Evolutionary conservation across 208 protist species (phyloP).

Genomic region (Strigomonas galati): DNA sequence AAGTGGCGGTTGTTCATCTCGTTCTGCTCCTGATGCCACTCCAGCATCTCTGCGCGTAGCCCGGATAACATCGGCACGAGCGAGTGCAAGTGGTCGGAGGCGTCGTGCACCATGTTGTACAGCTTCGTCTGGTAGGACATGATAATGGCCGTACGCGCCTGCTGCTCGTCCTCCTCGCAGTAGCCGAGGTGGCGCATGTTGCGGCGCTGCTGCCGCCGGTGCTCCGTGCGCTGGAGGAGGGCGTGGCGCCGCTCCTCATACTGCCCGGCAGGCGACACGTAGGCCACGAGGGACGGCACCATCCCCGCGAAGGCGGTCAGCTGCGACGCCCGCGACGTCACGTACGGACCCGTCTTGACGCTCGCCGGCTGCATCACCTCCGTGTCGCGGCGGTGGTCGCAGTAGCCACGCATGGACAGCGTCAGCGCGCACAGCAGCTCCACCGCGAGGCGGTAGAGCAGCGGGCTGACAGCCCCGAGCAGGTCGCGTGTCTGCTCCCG

Average conservation of each 20-base stretch:
- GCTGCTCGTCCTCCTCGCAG: slow-evolving; percentile 30
- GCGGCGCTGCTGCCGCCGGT: slow-evolving; percentile 20
- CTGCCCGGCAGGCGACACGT: slow-evolving; percentile 42
- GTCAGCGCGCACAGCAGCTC: slow-evolving; percentile 44
- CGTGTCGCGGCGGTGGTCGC: slow-evolving; percentile 67
- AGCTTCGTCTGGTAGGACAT: slow-evolving; percentile 4
- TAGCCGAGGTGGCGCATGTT: slow-evolving; percentile 32
- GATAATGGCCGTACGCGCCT: slow-evolving; percentile 24
- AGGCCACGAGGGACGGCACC: slow-evolving; percentile 53
- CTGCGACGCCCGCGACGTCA: slow-evolving; percentile 18
- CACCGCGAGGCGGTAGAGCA: slow-evolving; percentile 35
- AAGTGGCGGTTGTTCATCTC: not conserved
- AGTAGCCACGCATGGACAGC: slow-evolving; percentile 50
- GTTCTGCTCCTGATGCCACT: slow-evolving; percentile 10
- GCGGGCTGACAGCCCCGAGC: slow-evolving; percentile 11
- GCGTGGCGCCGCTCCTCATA: slow-evolving; percentile 48
- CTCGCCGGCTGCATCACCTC: slow-evolving; percentile 55
- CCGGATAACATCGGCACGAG: not conserved
- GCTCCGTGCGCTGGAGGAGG: slow-evolving; percentile 16
- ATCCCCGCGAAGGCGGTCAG: slow-evolving; percentile 44
- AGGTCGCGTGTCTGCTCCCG: not conserved
- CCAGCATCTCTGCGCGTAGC: slow-evolving; percentile 9
- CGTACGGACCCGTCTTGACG: slow-evolving; percentile 55
- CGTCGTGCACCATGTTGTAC: slow-evolving; percentile 11
- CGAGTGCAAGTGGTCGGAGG: not conserved